phyloP scores from a whole-genome alignment of 2,329 filamentous ascomycete species.

The Trichoderma brevicompactum region DNA sequence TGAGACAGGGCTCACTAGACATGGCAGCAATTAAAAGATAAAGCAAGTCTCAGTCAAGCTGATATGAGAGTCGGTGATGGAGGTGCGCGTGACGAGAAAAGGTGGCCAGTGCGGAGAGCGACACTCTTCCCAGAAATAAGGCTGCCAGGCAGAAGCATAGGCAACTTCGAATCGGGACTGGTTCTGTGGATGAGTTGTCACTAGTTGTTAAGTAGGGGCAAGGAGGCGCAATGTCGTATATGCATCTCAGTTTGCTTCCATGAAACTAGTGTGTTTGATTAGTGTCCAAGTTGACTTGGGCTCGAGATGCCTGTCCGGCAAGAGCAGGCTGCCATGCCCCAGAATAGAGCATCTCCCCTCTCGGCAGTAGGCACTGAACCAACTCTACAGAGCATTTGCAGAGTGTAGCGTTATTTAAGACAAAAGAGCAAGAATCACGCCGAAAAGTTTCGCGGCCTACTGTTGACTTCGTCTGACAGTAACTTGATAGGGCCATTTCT shows the following conservation, averaged over 20 bases:
- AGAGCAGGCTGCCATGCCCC: background rate
- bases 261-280: background rate
- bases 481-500: too few relatives aligned
- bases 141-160: background rate
- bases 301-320: too few relatives aligned
- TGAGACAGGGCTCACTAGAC: background rate
- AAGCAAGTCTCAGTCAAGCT: conserved; percentile 1
- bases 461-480: too few relatives aligned
- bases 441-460: too few relatives aligned
- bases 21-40: background rate
- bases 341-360: too few relatives aligned
- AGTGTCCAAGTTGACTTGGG: background rate
- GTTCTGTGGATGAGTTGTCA: background rate
- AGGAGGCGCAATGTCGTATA: background rate
- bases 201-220: background rate
- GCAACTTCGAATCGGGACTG: background rate
- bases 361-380: background rate
- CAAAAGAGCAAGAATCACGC: too few relatives aligned
- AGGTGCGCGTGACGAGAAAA: conserved; percentile 1
- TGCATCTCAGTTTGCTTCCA: background rate
- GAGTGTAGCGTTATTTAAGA: too few relatives aligned
- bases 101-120: background rate
- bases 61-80: background rate
- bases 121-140: too few relatives aligned
- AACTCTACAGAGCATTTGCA: too few relatives aligned